phyloP scores from a whole-genome alignment of 306 rosid species.

The Luffa acutangula region DNA sequence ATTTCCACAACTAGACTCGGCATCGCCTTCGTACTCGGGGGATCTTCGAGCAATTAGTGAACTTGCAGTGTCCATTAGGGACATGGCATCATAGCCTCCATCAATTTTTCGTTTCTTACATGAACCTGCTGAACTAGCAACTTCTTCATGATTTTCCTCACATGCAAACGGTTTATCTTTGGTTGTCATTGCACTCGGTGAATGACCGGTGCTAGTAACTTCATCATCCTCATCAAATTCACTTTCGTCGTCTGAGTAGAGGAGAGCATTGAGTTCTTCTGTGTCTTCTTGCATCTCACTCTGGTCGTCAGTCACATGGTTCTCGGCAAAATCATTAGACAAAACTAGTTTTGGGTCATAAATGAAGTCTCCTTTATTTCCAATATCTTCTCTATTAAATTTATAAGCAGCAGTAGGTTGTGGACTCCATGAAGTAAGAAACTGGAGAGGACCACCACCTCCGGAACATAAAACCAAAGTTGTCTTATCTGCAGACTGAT shows the following conservation, averaged over 20 bases:
- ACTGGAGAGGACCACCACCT: constrained; percentile 35
- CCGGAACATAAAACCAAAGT: constrained; percentile 50
- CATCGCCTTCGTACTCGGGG: constrained; percentile 31
- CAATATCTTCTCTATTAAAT: constrained; percentile 17
- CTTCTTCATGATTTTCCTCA: constrained; percentile 28
- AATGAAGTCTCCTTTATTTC: constrained; percentile 22
- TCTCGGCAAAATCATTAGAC: constrained; percentile 33
- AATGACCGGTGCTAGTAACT: constrained; percentile 95
- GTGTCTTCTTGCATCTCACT: constrained; percentile 79
- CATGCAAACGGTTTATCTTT: constrained; percentile 25
- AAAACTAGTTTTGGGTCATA: constrained; percentile 27
- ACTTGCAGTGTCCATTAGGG: constrained; percentile 46
- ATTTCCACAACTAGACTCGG: constrained; percentile 64
- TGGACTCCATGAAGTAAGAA: constrained; percentile 43
- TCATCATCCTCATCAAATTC: constrained; percentile 69
- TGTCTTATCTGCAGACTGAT: constrained; percentile 60
- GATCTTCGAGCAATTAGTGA: constrained; percentile 36
- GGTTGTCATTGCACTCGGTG: constrained; percentile 64
- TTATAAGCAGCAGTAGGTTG: constrained; percentile 18
- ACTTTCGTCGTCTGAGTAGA: constrained; percentile 62
- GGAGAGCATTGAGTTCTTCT: constrained; percentile 85
- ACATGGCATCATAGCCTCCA: constrained; percentile 22
- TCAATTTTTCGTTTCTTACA: constrained; percentile 57
- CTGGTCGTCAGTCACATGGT: constrained; percentile 31
- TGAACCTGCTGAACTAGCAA: constrained; percentile 52